Conservation (phyloP, 768 basidiomycete species). For the Leccinum arenicola region DNA sequence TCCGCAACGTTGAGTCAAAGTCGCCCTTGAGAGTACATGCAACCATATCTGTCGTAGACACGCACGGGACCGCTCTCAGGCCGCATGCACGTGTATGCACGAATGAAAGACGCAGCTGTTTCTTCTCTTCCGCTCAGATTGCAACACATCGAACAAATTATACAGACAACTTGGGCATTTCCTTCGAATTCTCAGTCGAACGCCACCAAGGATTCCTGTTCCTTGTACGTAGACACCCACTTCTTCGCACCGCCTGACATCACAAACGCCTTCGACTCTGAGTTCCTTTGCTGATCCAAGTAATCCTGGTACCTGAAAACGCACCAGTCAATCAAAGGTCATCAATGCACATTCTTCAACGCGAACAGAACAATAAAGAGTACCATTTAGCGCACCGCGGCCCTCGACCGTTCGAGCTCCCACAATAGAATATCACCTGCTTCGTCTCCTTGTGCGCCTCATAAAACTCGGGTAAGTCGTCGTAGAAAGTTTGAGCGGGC, state of each 20-base stretch:
- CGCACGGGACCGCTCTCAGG: background rate
- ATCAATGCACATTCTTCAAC: background rate
- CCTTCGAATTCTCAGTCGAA: slow-evolving; percentile 11
- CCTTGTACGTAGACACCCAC: slow-evolving; percentile 35
- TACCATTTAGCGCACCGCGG: slow-evolving; percentile 58
- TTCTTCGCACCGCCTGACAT: slow-evolving; percentile 43
- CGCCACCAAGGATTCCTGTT: slow-evolving; percentile 24
- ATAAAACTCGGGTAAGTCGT: slow-evolving; percentile 41
- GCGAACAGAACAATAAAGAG: background rate
- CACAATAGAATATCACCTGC: slow-evolving; percentile 54
- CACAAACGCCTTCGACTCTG: slow-evolving; percentile 38
- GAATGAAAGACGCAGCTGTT: background rate
- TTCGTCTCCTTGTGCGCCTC: slow-evolving; percentile 38
- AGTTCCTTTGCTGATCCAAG: slow-evolving; percentile 32
- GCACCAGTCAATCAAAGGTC: background rate
- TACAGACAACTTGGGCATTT: background rate
- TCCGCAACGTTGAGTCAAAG: background rate
- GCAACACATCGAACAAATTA: background rate
- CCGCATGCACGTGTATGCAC: background rate
- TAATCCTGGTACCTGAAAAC: slow-evolving; percentile 49
- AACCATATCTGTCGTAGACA: background rate
- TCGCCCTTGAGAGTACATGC: background rate
- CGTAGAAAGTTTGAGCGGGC: slow-evolving; percentile 50
- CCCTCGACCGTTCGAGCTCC: slow-evolving; percentile 48
- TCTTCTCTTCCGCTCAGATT: background rate